Conservation (phyloP, 495 filamentous ascomycete genomes). For the Mycothermus thermophilus region DNA sequence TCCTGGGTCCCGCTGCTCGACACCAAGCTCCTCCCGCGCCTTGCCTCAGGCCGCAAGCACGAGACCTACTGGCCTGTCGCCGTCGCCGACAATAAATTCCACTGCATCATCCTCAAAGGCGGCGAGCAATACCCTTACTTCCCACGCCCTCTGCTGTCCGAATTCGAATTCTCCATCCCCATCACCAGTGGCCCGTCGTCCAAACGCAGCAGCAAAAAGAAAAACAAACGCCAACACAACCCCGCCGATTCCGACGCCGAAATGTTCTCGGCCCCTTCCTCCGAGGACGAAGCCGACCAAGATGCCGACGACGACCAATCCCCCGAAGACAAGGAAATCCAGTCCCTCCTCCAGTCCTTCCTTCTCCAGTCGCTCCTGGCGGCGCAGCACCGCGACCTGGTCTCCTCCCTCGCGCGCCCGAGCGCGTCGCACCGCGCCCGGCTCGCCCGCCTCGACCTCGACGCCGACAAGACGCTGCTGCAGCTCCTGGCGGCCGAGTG, state of each 20-base stretch:
- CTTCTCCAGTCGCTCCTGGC: constrained; percentile 59
- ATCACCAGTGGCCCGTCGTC: constrained; percentile 44
- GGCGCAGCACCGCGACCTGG: constrained; percentile 56
- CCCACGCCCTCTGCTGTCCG: constrained; percentile 76
- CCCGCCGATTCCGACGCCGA: constrained; percentile 23
- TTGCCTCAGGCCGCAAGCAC: constrained; percentile 68
- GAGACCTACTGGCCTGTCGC: constrained; percentile 94
- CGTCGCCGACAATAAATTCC: constrained; percentile 81
- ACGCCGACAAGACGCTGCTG: constrained; percentile 74
- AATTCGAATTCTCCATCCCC: constrained; percentile 86
- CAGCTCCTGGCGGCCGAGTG: constrained; percentile 87
- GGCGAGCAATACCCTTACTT: constrained; percentile 90
- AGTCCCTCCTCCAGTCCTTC: constrained; percentile 58
- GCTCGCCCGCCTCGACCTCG: constrained; percentile 55
- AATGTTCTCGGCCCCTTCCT: constrained; percentile 11
- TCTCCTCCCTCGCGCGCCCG: constrained; percentile 28
- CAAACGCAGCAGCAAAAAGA: constrained; percentile 19
- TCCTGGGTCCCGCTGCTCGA: constrained; percentile 86
- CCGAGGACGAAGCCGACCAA: constrained; percentile 5
- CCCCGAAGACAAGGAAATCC: constrained; percentile 27
- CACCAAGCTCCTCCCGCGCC: constrained; percentile 66
- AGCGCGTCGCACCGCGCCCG: constrained; percentile 47
- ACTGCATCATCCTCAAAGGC: constrained; percentile 97
- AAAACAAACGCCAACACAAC: constrained; percentile 18
- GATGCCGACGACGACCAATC: constrained; percentile 24